Evolutionary conservation across 305 asterid genomes (phyloP), one percentile per base, ranked within the genome.

Genomic region (Nicotiana rustica): DNA sequence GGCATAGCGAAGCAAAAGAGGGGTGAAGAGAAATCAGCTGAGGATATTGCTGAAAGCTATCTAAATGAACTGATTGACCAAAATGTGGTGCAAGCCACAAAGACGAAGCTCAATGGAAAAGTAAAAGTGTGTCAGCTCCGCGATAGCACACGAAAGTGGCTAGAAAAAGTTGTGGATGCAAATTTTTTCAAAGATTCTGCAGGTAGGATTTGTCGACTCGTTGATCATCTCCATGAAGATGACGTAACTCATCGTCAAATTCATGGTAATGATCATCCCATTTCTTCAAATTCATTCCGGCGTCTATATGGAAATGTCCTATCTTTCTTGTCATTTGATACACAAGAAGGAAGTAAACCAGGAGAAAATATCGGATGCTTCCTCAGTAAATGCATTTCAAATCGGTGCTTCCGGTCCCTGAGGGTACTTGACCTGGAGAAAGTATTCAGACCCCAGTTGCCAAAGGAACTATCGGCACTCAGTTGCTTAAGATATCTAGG

Each of bases 381-480:
- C 61, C 82, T 87, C 31, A 29, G 49, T 1, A 87, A 62, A 57
- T 83, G 84, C 88, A 83, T 87, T 61, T 59, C 55, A 1, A 61
- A 70, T 0, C 29, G 82, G 5, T 75, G 86, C 71, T 85, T 87
- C 55, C 14, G 15, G 36, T 49, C 49, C 82, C 66, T 87, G 19
- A 69, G 69, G 17, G 56, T 83, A n/a, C 85, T 87, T 35, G 90
- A 87, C 71, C 80, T 87, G 3, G 90, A 87, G 75, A 31, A 36
- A 2, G 85, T 87, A 3, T 87, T 85, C 82, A 55, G 85, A n/a
- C 90, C 88, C 0, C 47, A 81, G 60, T 7, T 87, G 77, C 87
- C 88, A 4, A 10, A 68, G 31, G 17, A 80, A 4, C 65, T 87
- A 0, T 47, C 83, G 2, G 29, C 59, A 13, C 71, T 87, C 3